phyloP scores from a whole-genome alignment of 495 filamentous ascomycete genomes.

The Aspergillus nanangensis region DNA sequence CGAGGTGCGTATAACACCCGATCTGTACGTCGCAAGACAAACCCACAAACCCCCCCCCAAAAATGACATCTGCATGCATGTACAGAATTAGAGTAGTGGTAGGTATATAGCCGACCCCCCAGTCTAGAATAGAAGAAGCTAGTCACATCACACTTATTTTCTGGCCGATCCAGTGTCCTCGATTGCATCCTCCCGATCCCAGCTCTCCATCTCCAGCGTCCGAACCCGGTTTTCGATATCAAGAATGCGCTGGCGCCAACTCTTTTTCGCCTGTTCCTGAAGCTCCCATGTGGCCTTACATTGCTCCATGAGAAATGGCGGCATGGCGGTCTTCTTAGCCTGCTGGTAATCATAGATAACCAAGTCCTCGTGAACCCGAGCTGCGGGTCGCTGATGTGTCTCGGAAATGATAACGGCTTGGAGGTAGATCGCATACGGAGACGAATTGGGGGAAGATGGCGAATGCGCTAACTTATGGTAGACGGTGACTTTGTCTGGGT shows the following conservation, averaged over 20 bases:
- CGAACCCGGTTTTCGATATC: constrained; percentile 53
- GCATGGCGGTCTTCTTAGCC: constrained; percentile 50
- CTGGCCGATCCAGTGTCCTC: constrained; percentile 62
- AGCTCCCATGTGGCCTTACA: constrained; percentile 61
- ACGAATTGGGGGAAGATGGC: constrained; percentile 32
- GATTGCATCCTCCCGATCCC: constrained; percentile 66
- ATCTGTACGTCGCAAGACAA: no score
- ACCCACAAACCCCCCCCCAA: no score
- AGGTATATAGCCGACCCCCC: no score
- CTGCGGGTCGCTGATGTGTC: constrained; percentile 69
- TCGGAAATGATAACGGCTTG: constrained; percentile 73
- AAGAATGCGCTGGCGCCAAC: constrained; percentile 45
- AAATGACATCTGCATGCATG: no score
- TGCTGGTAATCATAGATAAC: constrained; percentile 78
- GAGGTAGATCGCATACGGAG: constrained; percentile 50
- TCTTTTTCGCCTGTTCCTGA: constrained; percentile 58
- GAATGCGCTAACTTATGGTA: constrained; percentile 73
- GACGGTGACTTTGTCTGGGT: constrained; percentile 80
- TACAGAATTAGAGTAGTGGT: no score
- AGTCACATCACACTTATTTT: constrained; percentile 5
- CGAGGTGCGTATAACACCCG: no score
- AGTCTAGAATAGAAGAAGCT: no score
- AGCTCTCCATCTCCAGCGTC: constrained; percentile 64
- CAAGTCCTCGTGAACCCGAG: constrained; percentile 75
- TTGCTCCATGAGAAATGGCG: constrained; percentile 60